These are phyloP conservation scores for Claviceps capensis DNA, from an alignment of 2,329 filamentous ascomycete genomes.

Conservation along the genomic window DNA sequence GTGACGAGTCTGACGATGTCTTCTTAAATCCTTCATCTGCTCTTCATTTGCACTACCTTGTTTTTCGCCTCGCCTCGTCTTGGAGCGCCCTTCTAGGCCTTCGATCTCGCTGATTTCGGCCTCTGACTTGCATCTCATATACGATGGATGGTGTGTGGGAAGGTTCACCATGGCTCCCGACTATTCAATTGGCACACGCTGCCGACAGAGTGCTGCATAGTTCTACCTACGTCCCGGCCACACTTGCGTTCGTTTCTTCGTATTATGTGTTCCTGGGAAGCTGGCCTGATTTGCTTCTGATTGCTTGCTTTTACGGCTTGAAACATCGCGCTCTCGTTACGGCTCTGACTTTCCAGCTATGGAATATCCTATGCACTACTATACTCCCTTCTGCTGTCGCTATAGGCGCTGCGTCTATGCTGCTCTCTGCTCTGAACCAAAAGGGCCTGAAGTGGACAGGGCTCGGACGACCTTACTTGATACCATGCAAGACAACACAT, in stretches of 20 bases:
- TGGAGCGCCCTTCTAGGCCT: not conserved
- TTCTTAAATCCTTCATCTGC: not conserved
- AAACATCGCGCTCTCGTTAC: not conserved
- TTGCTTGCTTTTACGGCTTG: constrained; percentile 1
- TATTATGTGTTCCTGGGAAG: constrained; percentile 11
- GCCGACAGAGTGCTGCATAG: constrained; percentile 7
- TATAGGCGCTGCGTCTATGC: not conserved
- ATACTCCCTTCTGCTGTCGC: not conserved
- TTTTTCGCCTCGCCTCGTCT: not conserved
- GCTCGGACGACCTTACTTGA: constrained; percentile 33
- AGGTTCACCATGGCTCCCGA: constrained; percentile 11
- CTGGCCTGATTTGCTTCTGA: constrained; percentile 11
- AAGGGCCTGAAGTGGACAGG: constrained; percentile 3
- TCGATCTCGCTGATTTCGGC: not conserved
- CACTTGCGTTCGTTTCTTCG: constrained; percentile 3
- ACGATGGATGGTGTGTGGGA: constrained; percentile 16
- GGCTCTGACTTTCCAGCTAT: not conserved
- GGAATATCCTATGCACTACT: not conserved
- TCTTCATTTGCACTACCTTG: not conserved
- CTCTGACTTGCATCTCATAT: not conserved
- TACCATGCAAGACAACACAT: constrained; percentile 54
- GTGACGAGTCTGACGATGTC: not conserved
- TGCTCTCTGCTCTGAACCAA: not conserved
- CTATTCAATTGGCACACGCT: constrained; percentile 9
- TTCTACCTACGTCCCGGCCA: not conserved